Conservation (phyloP, 371 early-diverging fungal species). For the Rhizoclosmatium hyalinum region DNA sequence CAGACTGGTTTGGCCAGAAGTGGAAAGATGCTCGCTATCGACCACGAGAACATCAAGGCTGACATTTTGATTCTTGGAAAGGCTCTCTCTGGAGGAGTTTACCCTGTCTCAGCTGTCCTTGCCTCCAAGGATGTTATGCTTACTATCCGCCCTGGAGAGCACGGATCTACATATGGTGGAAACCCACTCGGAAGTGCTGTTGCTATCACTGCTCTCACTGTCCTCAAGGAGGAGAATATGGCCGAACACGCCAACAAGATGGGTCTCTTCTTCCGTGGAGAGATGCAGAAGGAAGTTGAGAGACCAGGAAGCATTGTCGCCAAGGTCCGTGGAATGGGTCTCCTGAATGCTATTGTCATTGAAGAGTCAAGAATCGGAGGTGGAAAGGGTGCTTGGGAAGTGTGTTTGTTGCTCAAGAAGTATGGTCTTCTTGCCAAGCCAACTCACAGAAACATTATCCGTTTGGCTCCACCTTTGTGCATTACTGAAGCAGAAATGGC, state of each 20-base stretch:
- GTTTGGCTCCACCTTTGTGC: slow-evolving; percentile 92
- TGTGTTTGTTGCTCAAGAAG: slow-evolving; percentile 91
- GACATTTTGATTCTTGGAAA: slow-evolving; percentile 96
- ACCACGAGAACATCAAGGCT: slow-evolving; percentile 88
- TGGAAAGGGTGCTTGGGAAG: slow-evolving; percentile 91
- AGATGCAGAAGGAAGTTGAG: slow-evolving; percentile 69
- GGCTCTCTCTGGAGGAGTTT: slow-evolving; percentile 89
- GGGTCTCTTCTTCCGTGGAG: slow-evolving; percentile 84
- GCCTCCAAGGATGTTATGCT: slow-evolving; percentile 89
- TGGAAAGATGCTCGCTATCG: slow-evolving; percentile 87
- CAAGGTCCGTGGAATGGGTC: slow-evolving; percentile 90
- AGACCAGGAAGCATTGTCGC: slow-evolving; percentile 76
- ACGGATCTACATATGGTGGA: slow-evolving; percentile 97
- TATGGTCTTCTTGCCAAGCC: slow-evolving; percentile 96
- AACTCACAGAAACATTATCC: slow-evolving; percentile 97
- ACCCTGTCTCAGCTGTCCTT: slow-evolving; percentile 94
- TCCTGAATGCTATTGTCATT: slow-evolving; percentile 96
- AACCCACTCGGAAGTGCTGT: slow-evolving; percentile 95
- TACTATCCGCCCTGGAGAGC: slow-evolving; percentile 91
- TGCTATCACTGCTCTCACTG: slow-evolving; percentile 92
- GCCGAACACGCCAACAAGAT: slow-evolving; percentile 77
- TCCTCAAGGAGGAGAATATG: slow-evolving; percentile 92
- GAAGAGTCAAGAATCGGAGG: slow-evolving; percentile 79
- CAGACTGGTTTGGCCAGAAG: slow-evolving; percentile 97
- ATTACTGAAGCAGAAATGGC: slow-evolving; percentile 89